Base-by-base conservation (phyloP, 306 rosid species). In the Canavalia ensiformis region DNA sequence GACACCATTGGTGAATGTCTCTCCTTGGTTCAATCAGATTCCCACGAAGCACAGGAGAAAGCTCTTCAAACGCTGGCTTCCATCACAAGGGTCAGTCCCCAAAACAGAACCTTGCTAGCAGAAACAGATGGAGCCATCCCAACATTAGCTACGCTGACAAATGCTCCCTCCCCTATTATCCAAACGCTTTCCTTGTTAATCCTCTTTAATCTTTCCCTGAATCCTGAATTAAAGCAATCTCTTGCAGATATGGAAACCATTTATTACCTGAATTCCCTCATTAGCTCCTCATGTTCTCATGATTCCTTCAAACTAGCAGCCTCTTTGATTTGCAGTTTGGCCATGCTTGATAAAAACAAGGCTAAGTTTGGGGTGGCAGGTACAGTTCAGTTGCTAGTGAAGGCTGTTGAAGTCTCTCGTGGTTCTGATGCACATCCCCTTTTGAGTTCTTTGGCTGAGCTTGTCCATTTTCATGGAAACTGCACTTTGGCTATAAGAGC, bases 311-410 rank as follows among this genome's bases (percentile, higher is more conserved):
- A 84, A 75, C 52, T 90, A 7, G 86, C 92, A 51, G 87, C 95
- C 57, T 91, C 92, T 0, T 46, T 95, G 79, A 72, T 92, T 11
- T 95, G 92, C 64, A 92, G 97, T 37, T 50, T 95, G 68, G 98
- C 97, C 31, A 88, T 95, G 97, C 88, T 81, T 18, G 94, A 95
- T 73, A 95, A 88, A 78, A 95, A 95, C 85, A 91, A 92, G 81
- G 97, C 98, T 84, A 92, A 91, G 67, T 90, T 92, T 45, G 97
- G 97, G 0, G 95, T 92, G 1, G 91, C 97, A 6, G 94, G 95
- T 3, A 95, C 97, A 0, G 79, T 92, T 39, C 91, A 85, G 41
- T 52, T 90, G 49, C 84, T 91, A n/a, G 88, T 91, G 9, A 84
- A 79, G 63, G 90, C 84, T 10, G 64, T 89, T 4, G 71, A 89